A percentile compares a stretch with the other conserved stretches of the same genome.
phyloP scores from a whole-genome alignment of 1,284 basidiomycete genomes.

The Cryptococcus depauperatus region DNA sequence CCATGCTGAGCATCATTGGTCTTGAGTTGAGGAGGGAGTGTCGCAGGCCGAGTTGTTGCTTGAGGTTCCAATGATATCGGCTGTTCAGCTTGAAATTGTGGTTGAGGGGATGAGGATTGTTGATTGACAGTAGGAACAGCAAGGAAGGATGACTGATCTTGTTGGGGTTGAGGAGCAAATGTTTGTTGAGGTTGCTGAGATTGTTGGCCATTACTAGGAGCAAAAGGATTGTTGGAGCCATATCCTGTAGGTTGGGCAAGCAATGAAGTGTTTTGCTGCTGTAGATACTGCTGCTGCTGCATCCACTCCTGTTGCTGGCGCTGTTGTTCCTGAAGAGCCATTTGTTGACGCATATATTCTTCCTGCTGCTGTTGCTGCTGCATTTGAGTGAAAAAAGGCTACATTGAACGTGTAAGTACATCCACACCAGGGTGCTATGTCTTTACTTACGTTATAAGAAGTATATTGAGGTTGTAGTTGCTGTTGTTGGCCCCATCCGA shows the following conservation, averaged over 20 bases:
- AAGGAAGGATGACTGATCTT: conserved; percentile 43
- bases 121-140: conserved; percentile 23
- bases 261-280: conserved; percentile 46
- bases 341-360: conserved; percentile 45
- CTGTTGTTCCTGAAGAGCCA: conserved; percentile 40
- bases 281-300: conserved; percentile 51
- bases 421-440: background rate
- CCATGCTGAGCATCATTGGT: conserved; percentile 61
- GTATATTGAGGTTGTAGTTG: conserved; percentile 57
- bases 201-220: conserved; percentile 45
- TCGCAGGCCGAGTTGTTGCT: conserved; percentile 28
- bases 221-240: conserved; percentile 93
- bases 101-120: conserved; percentile 15
- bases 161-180: conserved; percentile 35
- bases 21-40: conserved; percentile 25
- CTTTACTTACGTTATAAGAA: conserved; percentile 42
- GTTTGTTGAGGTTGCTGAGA: conserved; percentile 40
- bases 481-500: conserved; percentile 45
- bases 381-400: conserved; percentile 47
- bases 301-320: conserved; percentile 43
- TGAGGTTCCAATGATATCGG: conserved; percentile 24
- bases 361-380: conserved; percentile 44
- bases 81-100: conserved; percentile 17
- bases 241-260: conserved; percentile 54
- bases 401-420: conserved; percentile 20